Percentiles rank a stretch among this genome's conserved stretches.
These are phyloP conservation scores for Arctium minus DNA, from an alignment of 129 eudicot species.

Conservation along the genomic window DNA sequence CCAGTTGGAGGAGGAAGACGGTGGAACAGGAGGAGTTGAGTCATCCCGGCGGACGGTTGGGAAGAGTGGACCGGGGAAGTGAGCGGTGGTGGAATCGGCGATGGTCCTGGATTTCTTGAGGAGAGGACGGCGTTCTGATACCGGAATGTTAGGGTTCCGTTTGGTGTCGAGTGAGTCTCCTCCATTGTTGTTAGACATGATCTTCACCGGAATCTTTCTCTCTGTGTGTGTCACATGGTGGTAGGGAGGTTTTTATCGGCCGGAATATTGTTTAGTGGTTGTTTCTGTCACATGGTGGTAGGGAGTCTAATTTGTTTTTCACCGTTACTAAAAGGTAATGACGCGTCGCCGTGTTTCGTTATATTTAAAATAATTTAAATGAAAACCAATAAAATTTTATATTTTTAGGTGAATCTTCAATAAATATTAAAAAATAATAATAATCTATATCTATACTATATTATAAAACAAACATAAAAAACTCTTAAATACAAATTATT, in stretches of 20 bases:
- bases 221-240: background rate
- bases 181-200: constrained; percentile 36
- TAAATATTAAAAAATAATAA: no score
- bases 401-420: no score
- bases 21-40: background rate
- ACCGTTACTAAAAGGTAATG: constrained; percentile 9
- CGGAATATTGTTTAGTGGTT: background rate
- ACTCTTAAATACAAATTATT: no score
- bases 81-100: constrained; percentile 37
- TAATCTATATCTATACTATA: no score
- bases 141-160: constrained; percentile 28
- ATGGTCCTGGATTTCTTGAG: constrained; percentile 60
- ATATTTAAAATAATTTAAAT: no score
- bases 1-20: constrained; percentile 31
- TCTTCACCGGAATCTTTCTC: constrained; percentile 4
- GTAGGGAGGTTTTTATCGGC: background rate
- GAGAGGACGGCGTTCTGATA: constrained; percentile 59
- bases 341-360: background rate
- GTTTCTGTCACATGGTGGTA: background rate
- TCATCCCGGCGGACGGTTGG: constrained; percentile 66
- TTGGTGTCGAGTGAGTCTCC: constrained; percentile 19
- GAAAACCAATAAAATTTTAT: no score
- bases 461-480: no score
- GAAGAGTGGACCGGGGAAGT: constrained; percentile 65
- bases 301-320: constrained; percentile 2